Evolutionary conservation across 1,139 yeast genomes (phyloP), one percentile per base, ranked within the genome.

Genomic region (Neolecta irregularis): DNA sequence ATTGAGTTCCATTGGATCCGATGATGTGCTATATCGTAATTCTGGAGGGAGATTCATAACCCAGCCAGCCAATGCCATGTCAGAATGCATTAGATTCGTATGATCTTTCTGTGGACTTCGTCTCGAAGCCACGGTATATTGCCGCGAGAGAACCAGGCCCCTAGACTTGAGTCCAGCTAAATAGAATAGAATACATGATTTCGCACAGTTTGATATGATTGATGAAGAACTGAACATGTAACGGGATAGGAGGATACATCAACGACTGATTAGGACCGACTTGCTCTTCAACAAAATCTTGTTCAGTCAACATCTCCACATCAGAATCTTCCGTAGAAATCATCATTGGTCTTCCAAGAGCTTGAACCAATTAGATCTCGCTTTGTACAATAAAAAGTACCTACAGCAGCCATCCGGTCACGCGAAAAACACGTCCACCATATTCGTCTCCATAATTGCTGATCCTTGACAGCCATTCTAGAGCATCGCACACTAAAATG

Each of bases 391-490:
- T n/a, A n/a, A n/a, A n/a, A n/a, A n/a, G n/a, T n/a, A n/a, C n/a
- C n/a, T 78, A 92, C 47, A 34, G 44, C 28, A 30, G 35, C 30
- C 6, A 24, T 19, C 3, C 31, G 31, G 17, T 22, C 28, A 33
- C 78, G 72, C 41, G 72, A 70, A 52, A 75, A 76, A 19, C 78
- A 56, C 41, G 75, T 64, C 93, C 93, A 79, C 85, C 88, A 79
- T 16, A 77, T 64, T 34, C 83, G 60, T 45, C 75, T 65, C 70
- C 79, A 72, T 38, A 72, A 57, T 40, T 69, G 66, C 49, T 69
- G 68, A 39, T 74, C 78, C 15, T 63, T 57, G 2, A 50, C 44
- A 24, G 58, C 45, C 40, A 54, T 46, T 20, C 48, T 48, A 2
- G n/a, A n/a, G n/a, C n/a, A n/a, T n/a, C n/a, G n/a, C n/a, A n/a